Base-by-base conservation (phyloP, 257 asterid genomes). In the Rauvolfia tetraphylla region DNA sequence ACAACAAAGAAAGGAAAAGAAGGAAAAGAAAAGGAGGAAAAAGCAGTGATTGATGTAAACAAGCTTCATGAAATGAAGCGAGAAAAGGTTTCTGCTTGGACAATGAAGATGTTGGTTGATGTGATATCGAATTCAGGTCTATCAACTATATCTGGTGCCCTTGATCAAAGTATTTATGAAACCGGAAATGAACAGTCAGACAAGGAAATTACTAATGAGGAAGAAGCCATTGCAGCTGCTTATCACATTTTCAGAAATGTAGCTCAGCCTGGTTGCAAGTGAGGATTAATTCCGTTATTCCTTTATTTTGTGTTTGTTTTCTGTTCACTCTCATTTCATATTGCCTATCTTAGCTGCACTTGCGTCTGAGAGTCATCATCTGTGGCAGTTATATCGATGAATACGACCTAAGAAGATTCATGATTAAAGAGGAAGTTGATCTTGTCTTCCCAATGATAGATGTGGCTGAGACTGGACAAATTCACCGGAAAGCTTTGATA, bases 71-170 rank as follows among this genome's bases (percentile, higher is more conserved):
- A 76, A 77, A 91, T 93, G 96, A 93, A 89, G 83, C 90, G 85
- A 67, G 96, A 87, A 41, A 93, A 93, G 85, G 97, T 93, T 75
- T 84, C 97, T 7, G 91, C 98, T 25, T 91, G 95, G 96, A 93
- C 98, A n/a, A 88, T 93, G 93, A 91, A 91, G 74, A 90, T 81
- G 96, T 81, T 91, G 53, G 88, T 91, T 42, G 97, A 91, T 72
- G 86, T 80, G 72, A 86, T 93, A 81, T 85, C 93, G 42, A 89
- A 84, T 83, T 85, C 98, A 0, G 96, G 97, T 36, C 84, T 91
- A 72, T 76, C 92, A 66, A 90, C 97, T 73, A 79, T 93, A 72
- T 90, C 96, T 0, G 84, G 87, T 77, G 77, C 86, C 42, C 82
- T 93, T 4, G 96, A 83, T 61, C 92, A 88, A 68, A 79, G 86